Evolutionary conservation across 1,284 basidiomycete genomes (phyloP).

Genomic region (Ustanciosporium gigantosporum): DNA sequence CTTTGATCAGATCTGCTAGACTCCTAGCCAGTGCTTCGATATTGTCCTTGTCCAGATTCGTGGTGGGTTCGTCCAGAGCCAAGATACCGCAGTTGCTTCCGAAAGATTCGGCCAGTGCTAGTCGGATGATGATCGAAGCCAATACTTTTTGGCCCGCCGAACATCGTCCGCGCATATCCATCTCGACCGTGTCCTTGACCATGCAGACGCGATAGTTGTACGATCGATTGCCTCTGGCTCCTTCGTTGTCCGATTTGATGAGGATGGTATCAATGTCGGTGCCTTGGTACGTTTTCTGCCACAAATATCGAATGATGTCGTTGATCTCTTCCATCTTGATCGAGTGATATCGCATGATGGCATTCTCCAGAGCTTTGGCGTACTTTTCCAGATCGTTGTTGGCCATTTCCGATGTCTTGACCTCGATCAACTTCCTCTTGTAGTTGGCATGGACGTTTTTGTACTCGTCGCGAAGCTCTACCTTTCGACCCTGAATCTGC

Average conservation of each 20-base stretch:
- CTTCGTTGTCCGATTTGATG: slow-evolving; percentile 91
- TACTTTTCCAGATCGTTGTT: slow-evolving; percentile 80
- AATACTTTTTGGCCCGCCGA: slow-evolving; percentile 98
- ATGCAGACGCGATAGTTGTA: slow-evolving; percentile 97
- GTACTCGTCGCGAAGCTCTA: slow-evolving; percentile 78
- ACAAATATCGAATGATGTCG: slow-evolving; percentile 73
- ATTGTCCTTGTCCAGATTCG: slow-evolving; percentile 93
- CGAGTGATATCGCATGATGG: slow-evolving; percentile 97
- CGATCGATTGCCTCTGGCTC: slow-evolving; percentile 66
- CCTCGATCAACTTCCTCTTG: slow-evolving; percentile 86
- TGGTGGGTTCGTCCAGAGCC: slow-evolving; percentile 96
- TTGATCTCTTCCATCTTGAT: slow-evolving; percentile 99
- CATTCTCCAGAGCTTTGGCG: slow-evolving; percentile 86
- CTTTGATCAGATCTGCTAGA: slow-evolving; percentile 71
- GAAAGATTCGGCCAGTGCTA: slow-evolving; percentile 97
- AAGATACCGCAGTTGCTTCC: slow-evolving; percentile 96
- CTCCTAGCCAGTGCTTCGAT: slow-evolving; percentile 90
- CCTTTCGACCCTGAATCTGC: slow-evolving; percentile 66
- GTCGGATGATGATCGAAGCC: slow-evolving; percentile 96
- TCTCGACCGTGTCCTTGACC: slow-evolving; percentile 97
- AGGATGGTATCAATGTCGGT: slow-evolving; percentile 98
- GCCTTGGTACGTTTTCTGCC: slow-evolving; percentile 99
- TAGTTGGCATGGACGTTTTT: slow-evolving; percentile 83
- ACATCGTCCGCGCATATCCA: slow-evolving; percentile 99
- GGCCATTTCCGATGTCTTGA: slow-evolving; percentile 68